Evolutionary conservation across 2,329 filamentous ascomycete genomes (phyloP).

Genomic region (Epichloe baconii): DNA sequence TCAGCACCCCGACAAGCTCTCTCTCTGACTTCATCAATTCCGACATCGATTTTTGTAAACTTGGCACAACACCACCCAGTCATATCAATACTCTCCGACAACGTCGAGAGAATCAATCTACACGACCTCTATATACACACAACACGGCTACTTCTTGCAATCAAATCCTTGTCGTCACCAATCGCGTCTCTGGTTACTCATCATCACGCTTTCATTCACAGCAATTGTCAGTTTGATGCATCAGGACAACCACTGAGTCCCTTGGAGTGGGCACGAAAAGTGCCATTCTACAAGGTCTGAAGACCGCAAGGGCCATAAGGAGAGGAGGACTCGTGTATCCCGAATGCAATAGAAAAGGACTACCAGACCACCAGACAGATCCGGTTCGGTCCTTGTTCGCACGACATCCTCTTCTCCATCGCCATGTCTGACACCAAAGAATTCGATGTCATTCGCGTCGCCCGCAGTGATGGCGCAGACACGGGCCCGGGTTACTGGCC

Average conservation of each 20-base stretch:
- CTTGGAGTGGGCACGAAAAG: background rate
- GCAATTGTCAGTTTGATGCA: background rate
- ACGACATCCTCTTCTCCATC: background rate
- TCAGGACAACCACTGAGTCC: background rate
- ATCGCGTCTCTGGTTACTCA: background rate
- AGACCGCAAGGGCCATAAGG: background rate
- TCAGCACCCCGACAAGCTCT: too few species aligned
- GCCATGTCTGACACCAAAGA: constrained; percentile 24
- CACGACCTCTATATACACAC: too few species aligned
- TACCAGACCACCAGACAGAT: background rate
- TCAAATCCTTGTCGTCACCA: too few species aligned
- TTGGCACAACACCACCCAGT: too few species aligned
- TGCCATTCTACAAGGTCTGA: background rate
- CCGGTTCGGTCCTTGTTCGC: background rate
- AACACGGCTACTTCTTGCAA: background rate
- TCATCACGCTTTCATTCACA: background rate
- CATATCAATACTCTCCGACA: too few species aligned
- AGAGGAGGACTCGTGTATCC: background rate
- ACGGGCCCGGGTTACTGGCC: constrained; percentile 33
- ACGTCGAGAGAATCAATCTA: too few species aligned
- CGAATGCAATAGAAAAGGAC: background rate
- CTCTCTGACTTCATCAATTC: too few species aligned
- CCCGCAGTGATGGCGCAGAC: constrained; percentile 33
- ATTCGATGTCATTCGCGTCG: constrained; percentile 28
- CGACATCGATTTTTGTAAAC: too few species aligned